Conservation (phyloP, 805 yeast species). For the Suhomyces xylopsoci region DNA sequence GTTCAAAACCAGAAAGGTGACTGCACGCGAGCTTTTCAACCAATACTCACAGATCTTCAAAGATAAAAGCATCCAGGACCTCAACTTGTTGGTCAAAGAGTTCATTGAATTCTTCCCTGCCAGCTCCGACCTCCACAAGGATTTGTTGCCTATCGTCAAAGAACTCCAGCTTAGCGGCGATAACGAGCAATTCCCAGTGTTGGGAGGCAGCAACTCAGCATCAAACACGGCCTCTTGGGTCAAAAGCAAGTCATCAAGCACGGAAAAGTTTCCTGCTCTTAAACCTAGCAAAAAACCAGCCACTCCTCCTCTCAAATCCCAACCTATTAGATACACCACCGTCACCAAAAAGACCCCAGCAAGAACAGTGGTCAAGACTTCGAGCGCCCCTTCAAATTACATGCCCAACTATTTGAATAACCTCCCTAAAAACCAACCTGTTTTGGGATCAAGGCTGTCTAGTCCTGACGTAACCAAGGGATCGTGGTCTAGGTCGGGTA, state of each 20-base stretch:
- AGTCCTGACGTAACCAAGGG: not conserved
- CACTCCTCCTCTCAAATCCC: conserved; percentile 13
- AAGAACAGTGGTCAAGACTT: conserved; percentile 11
- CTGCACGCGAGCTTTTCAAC: conserved; percentile 46
- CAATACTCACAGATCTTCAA: conserved; percentile 49
- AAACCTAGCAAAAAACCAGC: conserved; percentile 21
- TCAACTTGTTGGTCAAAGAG: conserved; percentile 57
- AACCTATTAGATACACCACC: conserved; percentile 36
- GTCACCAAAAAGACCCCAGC: conserved; percentile 20
- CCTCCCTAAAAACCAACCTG: conserved; percentile 27
- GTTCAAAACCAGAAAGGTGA: conserved; percentile 45
- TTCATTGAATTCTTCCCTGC: conserved; percentile 54
- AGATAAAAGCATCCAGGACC: conserved; percentile 42
- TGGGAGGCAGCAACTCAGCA: conserved; percentile 24
- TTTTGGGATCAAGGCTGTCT: conserved; percentile 8
- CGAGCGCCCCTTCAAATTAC: conserved; percentile 20
- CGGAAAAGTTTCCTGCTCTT: conserved; percentile 35
- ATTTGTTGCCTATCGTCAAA: conserved; percentile 27
- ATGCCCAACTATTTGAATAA: conserved; percentile 33
- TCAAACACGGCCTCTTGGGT: conserved; percentile 14
- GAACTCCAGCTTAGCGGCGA: conserved; percentile 17
- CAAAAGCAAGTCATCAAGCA: conserved; percentile 6
- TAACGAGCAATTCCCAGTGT: conserved; percentile 49
- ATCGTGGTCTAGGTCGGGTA: not conserved
- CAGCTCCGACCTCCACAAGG: conserved; percentile 42